These are phyloP conservation scores for Nigrospora sphaerica DNA, from an alignment of 2,329 filamentous ascomycete species.

Conservation along the genomic window DNA sequence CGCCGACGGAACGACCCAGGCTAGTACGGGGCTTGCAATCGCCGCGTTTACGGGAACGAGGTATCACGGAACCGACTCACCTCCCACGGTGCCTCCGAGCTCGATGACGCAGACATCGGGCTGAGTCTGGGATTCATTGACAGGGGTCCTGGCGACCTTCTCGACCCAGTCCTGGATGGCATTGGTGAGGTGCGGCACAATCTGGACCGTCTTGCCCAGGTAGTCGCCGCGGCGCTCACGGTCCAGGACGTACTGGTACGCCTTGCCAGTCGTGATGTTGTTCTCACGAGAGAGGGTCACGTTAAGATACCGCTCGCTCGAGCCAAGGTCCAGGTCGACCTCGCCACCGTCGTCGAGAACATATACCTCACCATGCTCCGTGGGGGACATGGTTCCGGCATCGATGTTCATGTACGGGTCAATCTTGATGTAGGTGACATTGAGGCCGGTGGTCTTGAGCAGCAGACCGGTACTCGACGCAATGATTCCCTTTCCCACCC, in stretches of 20 bases:
- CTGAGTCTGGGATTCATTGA: constrained; percentile 74
- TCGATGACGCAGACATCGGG: constrained; percentile 90
- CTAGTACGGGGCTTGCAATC: constrained; percentile 4
- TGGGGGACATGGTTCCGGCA: constrained; percentile 49
- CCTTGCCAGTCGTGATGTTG: constrained; percentile 97
- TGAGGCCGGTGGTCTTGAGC: constrained; percentile 73
- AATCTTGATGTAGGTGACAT: constrained; percentile 48
- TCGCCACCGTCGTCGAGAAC: constrained; percentile 74
- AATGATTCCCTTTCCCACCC: constrained; percentile 52
- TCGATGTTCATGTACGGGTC: constrained; percentile 70
- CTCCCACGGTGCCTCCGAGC: constrained; percentile 48
- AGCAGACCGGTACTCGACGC: constrained; percentile 67
- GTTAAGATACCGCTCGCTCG: constrained; percentile 61
- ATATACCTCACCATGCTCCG: constrained; percentile 75
- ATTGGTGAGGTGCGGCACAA: constrained; percentile 87
- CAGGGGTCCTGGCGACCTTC: constrained; percentile 74
- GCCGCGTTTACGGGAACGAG: too few relatives aligned
- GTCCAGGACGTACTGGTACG: constrained; percentile 82
- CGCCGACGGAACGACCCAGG: not conserved
- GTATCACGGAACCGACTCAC: too few relatives aligned
- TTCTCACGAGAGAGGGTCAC: constrained; percentile 77
- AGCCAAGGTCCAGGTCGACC: constrained; percentile 48
- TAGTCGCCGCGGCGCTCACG: constrained; percentile 63
- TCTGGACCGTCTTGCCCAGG: constrained; percentile 81
- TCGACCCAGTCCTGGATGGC: constrained; percentile 91